Percentiles rank a stretch among this genome's conserved stretches.
These are phyloP conservation scores for Galerina marginata DNA, from an alignment of 768 basidiomycete genomes.

Conservation along the genomic window DNA sequence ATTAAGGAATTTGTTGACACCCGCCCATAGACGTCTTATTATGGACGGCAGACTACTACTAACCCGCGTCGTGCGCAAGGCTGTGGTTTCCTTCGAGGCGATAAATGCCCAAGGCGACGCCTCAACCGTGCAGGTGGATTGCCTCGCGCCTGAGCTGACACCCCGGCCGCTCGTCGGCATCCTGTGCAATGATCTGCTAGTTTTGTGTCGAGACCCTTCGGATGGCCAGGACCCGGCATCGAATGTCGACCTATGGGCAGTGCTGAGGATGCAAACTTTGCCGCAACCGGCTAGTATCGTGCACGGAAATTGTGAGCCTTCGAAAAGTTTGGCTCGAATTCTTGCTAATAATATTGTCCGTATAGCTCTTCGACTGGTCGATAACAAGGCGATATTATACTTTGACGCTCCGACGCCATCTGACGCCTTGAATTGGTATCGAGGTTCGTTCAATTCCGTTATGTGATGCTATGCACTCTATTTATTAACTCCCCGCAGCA, in stretches of 20 bases:
- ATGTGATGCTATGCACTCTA: neutral
- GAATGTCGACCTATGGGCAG: slow-evolving; percentile 93
- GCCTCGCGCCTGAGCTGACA: slow-evolving; percentile 85
- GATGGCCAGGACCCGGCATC: slow-evolving; percentile 77
- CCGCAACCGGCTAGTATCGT: slow-evolving; percentile 91
- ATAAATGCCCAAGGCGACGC: slow-evolving; percentile 79
- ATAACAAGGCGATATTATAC: slow-evolving; percentile 91
- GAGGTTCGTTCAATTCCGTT: slow-evolving; percentile 56
- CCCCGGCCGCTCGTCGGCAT: slow-evolving; percentile 81
- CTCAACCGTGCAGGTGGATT: slow-evolving; percentile 87
- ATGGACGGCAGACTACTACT: slow-evolving; percentile 89
- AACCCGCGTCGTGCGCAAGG: slow-evolving; percentile 90
- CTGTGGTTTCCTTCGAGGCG: slow-evolving; percentile 80
- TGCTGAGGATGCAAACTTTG: slow-evolving; percentile 92
- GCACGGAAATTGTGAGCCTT: slow-evolving; percentile 73
- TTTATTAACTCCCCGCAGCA: slow-evolving; percentile 45
- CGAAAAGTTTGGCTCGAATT: neutral
- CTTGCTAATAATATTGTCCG: slow-evolving; percentile 4
- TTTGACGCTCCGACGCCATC: slow-evolving; percentile 86
- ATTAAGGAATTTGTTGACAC: neutral
- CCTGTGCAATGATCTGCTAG: slow-evolving; percentile 91
- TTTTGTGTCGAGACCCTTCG: slow-evolving; percentile 87
- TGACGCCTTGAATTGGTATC: slow-evolving; percentile 88
- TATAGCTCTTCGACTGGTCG: slow-evolving; percentile 82
- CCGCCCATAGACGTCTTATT: slow-evolving; percentile 72